Conservation (phyloP, 2,329 filamentous ascomycete genomes). For the Fusarium sp. region DNA sequence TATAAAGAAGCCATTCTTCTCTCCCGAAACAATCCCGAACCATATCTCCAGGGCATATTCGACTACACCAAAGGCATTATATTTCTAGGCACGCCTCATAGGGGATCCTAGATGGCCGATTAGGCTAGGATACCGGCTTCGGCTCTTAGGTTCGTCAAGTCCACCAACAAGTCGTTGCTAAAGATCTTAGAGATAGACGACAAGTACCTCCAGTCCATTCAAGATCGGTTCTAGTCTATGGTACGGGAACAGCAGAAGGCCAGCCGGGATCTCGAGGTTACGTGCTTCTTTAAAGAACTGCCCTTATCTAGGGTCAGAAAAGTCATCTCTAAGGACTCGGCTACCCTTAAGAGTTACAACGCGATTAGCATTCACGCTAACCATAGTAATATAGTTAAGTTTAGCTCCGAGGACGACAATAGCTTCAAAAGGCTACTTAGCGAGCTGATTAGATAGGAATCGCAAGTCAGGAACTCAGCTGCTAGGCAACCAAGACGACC, state of each 20-base stretch:
- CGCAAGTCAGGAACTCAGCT: not conserved
- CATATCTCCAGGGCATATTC: conserved; percentile 46
- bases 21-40: conserved; percentile 47
- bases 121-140: conserved; percentile 48
- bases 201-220: conserved; percentile 41
- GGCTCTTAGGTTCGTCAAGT: conserved; percentile 46
- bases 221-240: conserved; percentile 44
- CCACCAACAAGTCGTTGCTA: conserved; percentile 48
- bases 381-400: conserved; percentile 36
- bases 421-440: conserved; percentile 45
- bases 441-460: conserved; percentile 20
- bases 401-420: conserved; percentile 39
- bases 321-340: conserved; percentile 47
- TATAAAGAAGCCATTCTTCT: conserved; percentile 52
- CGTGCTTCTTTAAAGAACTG: conserved; percentile 53
- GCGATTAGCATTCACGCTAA: conserved; percentile 47
- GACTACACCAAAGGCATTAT: conserved; percentile 43
- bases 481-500: not conserved
- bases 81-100: conserved; percentile 55
- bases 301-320: conserved; percentile 37
- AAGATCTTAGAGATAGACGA: conserved; percentile 42
- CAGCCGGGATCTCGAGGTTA: conserved; percentile 39
- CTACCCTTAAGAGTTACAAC: conserved; percentile 45
- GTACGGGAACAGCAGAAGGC: conserved; percentile 34
- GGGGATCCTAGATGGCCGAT: conserved; percentile 48